These are phyloP conservation scores for Botrytis paeoniae DNA, from an alignment of 2,329 filamentous ascomycete genomes.

Conservation along the genomic window DNA sequence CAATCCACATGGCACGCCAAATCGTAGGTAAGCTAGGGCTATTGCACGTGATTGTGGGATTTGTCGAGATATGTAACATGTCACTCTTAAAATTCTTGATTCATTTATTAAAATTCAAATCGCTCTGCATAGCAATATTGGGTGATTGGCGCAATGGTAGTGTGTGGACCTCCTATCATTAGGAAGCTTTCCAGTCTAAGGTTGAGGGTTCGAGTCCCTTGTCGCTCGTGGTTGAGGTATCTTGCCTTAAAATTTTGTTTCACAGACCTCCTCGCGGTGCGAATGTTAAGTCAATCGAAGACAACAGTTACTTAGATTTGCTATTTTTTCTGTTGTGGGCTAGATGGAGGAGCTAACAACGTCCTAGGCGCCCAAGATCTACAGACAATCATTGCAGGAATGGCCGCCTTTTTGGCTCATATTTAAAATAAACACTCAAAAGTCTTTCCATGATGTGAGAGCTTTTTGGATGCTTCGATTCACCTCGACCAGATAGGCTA, in stretches of 20 bases:
- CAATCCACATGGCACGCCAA: neutral
- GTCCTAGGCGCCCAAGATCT: neutral
- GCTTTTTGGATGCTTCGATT: neutral
- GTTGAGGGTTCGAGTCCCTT: constrained; percentile 16
- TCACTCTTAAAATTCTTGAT: neutral
- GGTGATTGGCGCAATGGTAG: constrained; percentile 18
- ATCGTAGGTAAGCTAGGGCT: too few relatives aligned
- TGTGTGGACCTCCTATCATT: constrained; percentile 17
- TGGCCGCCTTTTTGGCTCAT: too few relatives aligned
- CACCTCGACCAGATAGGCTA: too few relatives aligned
- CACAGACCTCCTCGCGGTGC: neutral
- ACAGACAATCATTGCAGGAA: too few relatives aligned
- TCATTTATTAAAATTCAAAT: neutral
- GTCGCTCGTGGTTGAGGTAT: neutral
- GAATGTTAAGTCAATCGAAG: neutral
- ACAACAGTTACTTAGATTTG: neutral
- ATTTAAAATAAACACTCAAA: neutral
- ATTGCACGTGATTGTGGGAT: neutral
- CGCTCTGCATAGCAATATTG: neutral
- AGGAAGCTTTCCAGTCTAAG: constrained; percentile 12
- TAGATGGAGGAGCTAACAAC: neutral
- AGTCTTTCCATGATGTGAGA: neutral
- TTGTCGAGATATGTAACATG: neutral
- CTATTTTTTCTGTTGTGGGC: neutral
- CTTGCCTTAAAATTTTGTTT: neutral